These are phyloP conservation scores for Puccinia coronata DNA, from an alignment of 1,284 basidiomycete genomes.

Conservation along the genomic window DNA sequence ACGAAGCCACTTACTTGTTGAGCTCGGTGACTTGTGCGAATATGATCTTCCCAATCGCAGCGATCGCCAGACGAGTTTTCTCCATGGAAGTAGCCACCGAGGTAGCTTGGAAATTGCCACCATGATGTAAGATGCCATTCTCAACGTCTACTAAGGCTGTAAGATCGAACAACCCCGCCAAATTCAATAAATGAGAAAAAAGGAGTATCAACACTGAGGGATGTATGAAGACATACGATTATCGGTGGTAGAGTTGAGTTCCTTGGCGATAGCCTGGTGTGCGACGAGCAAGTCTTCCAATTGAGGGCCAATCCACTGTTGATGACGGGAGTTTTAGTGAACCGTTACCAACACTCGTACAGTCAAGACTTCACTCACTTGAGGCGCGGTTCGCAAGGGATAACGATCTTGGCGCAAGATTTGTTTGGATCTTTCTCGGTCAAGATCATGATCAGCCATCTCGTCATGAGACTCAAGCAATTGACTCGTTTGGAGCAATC, in stretches of 20 bases:
- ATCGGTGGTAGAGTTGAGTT: slow-evolving; percentile 76
- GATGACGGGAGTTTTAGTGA: neutral
- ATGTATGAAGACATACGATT: slow-evolving; percentile 60
- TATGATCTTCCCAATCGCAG: slow-evolving; percentile 78
- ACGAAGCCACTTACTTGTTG: slow-evolving; percentile 64
- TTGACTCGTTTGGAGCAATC: slow-evolving; percentile 70
- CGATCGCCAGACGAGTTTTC: slow-evolving; percentile 75
- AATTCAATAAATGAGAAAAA: slow-evolving; percentile 66
- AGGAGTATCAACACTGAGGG: neutral
- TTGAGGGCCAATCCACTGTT: slow-evolving; percentile 74
- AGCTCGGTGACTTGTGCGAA: slow-evolving; percentile 83
- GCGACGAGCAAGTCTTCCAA: slow-evolving; percentile 75
- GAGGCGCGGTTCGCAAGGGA: slow-evolving; percentile 73
- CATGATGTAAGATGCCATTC: slow-evolving; percentile 71
- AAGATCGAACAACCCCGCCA: too few species aligned
- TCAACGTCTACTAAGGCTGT: slow-evolving; percentile 73
- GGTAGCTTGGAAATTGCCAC: slow-evolving; percentile 86
- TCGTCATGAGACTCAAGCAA: slow-evolving; percentile 68
- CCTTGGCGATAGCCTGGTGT: slow-evolving; percentile 68
- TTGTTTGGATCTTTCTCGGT: slow-evolving; percentile 68
- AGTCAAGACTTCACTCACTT: slow-evolving; percentile 57
- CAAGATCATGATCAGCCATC: slow-evolving; percentile 64
- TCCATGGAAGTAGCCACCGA: slow-evolving; percentile 84
- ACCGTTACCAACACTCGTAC: neutral
- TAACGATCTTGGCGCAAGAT: slow-evolving; percentile 75